Base-by-base conservation (phyloP, 2,329 filamentous ascomycete species). In the Ampelomyces quisqualis region DNA sequence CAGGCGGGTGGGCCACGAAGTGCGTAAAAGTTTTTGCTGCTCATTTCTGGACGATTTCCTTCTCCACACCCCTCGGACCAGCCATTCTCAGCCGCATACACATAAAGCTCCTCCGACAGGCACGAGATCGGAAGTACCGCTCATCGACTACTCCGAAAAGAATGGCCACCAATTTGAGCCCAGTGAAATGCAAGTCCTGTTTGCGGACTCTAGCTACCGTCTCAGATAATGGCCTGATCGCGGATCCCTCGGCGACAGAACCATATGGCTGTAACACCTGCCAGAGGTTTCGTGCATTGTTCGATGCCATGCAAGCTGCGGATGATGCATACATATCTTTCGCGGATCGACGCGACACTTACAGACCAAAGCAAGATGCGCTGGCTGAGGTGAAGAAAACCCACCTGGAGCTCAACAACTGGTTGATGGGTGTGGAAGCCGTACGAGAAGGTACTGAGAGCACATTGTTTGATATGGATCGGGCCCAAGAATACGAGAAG, bases 381-480 rank as follows among this genome's bases (percentile, higher is more conserved):
- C 40, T 55, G 5, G 37, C 45, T 4, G 48, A 45, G 4, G 23
- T 46, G 26, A 53, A 43, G 13, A 40, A 18, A 20, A 47, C 51
- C 10, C 53, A 51, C 13, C 50, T 53, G 38, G 46, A 46, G 3
- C 49, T 61, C 21, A 53, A 55, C 11, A 66, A 66, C 31, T 60
- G 57, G 32, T 29, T 65, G 21, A 43, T 62, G 15, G 32, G 34
- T 13, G 44, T 59, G 8, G 56, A 64, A 38, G 44, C n/a, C n/a
- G n/a, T n/a, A n/a, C n/a, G n/a, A n/a, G n/a, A n/a, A n/a, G n/a
- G n/a, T n/a, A n/a, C n/a, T n/a, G n/a, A n/a, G n/a, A n/a, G n/a
- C n/a, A n/a, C n/a, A n/a, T n/a, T n/a, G n/a, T n/a, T n/a, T n/a
- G n/a, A n/a, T n/a, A n/a, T n/a, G n/a, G n/a, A n/a, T n/a, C n/a